Base-by-base conservation (phyloP, 2,329 filamentous ascomycete species). In the Trichoderma breve region DNA sequence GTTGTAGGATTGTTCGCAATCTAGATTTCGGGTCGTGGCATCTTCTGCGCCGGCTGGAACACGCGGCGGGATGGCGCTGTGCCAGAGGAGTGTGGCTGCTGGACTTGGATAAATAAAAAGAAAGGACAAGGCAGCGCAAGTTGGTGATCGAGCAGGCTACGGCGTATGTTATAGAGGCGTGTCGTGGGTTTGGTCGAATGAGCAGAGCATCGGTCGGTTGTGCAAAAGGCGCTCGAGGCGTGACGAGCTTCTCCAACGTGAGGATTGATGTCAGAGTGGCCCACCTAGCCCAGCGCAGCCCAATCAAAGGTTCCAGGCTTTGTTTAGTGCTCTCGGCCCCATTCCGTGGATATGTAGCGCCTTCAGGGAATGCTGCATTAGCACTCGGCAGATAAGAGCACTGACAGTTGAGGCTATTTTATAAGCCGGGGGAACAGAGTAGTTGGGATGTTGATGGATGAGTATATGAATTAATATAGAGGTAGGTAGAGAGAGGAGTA, bases 231-330 rank as follows among this genome's bases (percentile, higher is more conserved):
- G 28, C 57, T 60, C 57, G 9, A 68, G 39, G 39, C 65, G 51
- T 39, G 64, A 67, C 34, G 62, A 65, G 39, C 62, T 34, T 26
- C 12, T 53, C 43, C 15, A 68, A 28, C 34, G 55, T 34, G 55
- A 69, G 57, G 66, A 68, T 72, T 72, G 70, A 72, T 72, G 70
- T 72, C 70, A 72, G 70, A 71, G 63, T 30, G 51, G 53, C 57
- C 70, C 70, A 60, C 70, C 39, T 4, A 39, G 18, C 14, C 26
- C 12, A 11, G 62, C 9, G 2, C 9, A 36, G 47, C 15, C 61
- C 70, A 68, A 72, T 68, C 63, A 67, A 53, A 47, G 36, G 3
- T 11, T n/a, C 18, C 43, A 51, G 43, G n/a, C 9, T 11, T 21
- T 51, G 8, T 21, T 51, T n/a, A 60, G 28, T 65, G 62, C 26